Evolutionary conservation across 1,284 basidiomycete genomes (phyloP).

Genomic region (Earliella scabrosa): DNA sequence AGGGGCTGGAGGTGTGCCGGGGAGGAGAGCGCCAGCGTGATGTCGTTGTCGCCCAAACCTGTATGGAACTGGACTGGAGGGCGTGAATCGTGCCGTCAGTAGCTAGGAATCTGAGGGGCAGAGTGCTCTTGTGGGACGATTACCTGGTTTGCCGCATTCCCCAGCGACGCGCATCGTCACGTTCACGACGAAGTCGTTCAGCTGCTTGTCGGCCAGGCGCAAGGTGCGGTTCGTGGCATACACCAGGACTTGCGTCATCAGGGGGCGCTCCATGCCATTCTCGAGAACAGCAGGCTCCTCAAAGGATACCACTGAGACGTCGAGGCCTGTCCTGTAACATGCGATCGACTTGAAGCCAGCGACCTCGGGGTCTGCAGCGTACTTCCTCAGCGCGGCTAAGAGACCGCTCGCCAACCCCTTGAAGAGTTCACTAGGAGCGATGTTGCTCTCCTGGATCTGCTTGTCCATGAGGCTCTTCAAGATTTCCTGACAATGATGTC

Average conservation of each 20-base stretch:
- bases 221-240: conserved; percentile 35
- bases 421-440: conserved; percentile 29
- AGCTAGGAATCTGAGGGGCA: background rate
- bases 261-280: conserved; percentile 15
- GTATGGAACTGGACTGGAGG: conserved; percentile 78
- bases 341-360: conserved; percentile 76
- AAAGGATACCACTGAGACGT: too few relatives aligned
- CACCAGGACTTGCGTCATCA: conserved; percentile 25
- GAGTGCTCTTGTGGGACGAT: conserved; percentile 4
- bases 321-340: conserved; percentile 75
- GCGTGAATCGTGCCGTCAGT: background rate
- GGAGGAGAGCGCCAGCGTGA: conserved; percentile 59
- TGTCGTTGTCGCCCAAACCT: conserved; percentile 76
- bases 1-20: conserved; percentile 70
- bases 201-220: conserved; percentile 59
- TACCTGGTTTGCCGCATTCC: conserved; percentile 60
- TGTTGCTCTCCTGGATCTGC: conserved; percentile 23
- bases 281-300: too few relatives aligned
- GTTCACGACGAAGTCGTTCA: conserved; percentile 73
- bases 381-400: conserved; percentile 34
- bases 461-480: conserved; percentile 36
- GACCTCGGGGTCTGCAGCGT: conserved; percentile 51
- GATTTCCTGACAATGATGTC: too few relatives aligned
- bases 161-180: conserved; percentile 56
- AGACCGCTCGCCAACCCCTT: conserved; percentile 41